A percentile compares a stretch with the other conserved stretches of the same genome.
phyloP scores from a whole-genome alignment of 805 yeast species.

The Myxozyma udenii region DNA sequence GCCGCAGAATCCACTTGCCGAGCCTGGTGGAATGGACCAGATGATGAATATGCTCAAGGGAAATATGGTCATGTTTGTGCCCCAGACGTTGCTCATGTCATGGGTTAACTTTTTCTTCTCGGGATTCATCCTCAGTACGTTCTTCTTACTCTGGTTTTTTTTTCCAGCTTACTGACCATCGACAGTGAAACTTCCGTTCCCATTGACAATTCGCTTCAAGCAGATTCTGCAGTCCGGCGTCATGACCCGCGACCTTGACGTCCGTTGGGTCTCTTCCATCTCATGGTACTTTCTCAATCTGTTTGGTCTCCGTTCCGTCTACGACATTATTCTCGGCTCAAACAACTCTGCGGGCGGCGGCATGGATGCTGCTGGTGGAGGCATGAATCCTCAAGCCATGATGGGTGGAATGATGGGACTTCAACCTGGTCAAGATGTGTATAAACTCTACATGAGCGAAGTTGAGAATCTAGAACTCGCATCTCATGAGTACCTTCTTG shows the following conservation, averaged over 20 bases:
- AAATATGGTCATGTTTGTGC: constrained; percentile 77
- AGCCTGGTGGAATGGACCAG: constrained; percentile 67
- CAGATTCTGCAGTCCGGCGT: constrained; percentile 89
- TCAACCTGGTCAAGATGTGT: constrained; percentile 53
- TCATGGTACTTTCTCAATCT: constrained; percentile 94
- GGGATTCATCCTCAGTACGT: constrained; percentile 52
- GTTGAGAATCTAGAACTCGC: constrained; percentile 71
- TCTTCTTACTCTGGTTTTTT: constrained; percentile 28
- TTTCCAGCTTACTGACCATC: constrained; percentile 37
- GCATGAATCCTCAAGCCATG: constrained; percentile 37
- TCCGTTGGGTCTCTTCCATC: constrained; percentile 85
- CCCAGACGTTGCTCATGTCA: constrained; percentile 91
- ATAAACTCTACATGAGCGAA: constrained; percentile 61
- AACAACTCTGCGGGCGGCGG: constrained; percentile 43
- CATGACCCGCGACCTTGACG: constrained; percentile 78
- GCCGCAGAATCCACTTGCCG: constrained; percentile 59
- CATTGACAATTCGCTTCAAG: constrained; percentile 83
- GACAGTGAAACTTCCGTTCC: constrained; percentile 83
- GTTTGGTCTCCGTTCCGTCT: constrained; percentile 77
- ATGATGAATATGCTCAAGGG: constrained; percentile 75
- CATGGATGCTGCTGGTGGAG: constrained; percentile 45
- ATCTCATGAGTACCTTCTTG: constrained; percentile 54
- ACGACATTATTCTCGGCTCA: constrained; percentile 63
- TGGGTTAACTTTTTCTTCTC: constrained; percentile 94
- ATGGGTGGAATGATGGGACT: constrained; percentile 53